These are phyloP conservation scores for Cyathus striatus DNA, from an alignment of 768 basidiomycete species.

Conservation along the genomic window DNA sequence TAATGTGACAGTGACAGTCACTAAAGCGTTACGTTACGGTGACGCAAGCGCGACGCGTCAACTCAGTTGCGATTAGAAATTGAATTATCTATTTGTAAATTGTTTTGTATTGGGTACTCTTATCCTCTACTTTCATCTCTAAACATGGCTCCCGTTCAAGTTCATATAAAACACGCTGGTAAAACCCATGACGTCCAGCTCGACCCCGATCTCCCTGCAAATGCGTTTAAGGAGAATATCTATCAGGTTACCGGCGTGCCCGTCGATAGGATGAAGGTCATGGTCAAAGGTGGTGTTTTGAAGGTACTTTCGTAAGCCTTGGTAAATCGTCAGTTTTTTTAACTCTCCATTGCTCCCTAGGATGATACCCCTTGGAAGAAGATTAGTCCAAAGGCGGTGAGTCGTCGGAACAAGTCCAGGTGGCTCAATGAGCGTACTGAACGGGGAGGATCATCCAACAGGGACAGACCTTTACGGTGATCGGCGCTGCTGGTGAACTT, in stretches of 20 bases:
- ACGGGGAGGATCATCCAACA: too few relatives aligned
- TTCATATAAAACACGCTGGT: slow-evolving; percentile 83
- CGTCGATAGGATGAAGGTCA: slow-evolving; percentile 92
- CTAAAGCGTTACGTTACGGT: slow-evolving; percentile 3
- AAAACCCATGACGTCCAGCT: slow-evolving; percentile 69
- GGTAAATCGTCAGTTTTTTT: neutral
- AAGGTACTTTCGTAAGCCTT: slow-evolving; percentile 50
- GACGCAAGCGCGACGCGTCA: slow-evolving; percentile 18
- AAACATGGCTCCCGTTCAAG: neutral
- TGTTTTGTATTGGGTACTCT: too few relatives aligned
- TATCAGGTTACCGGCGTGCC: slow-evolving; percentile 84
- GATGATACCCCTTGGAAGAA: slow-evolving; percentile 87
- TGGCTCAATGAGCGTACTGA: too few relatives aligned
- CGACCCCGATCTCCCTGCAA: slow-evolving; percentile 63
- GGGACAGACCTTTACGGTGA: slow-evolving; percentile 90
- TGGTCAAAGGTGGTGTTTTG: slow-evolving; percentile 88
- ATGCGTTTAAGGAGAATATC: slow-evolving; percentile 78
- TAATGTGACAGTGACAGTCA: neutral
- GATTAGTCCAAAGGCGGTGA: slow-evolving; percentile 74
- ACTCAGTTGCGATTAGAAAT: slow-evolving; percentile 1
- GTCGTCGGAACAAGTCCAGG: too few relatives aligned
- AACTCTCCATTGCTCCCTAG: slow-evolving; percentile 27
- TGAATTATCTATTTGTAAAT: neutral
- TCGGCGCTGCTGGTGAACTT: slow-evolving; percentile 89
- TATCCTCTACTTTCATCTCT: too few relatives aligned